A percentile compares a stretch with the other conserved stretches of the same genome.
Evolutionary conservation across 2,329 filamentous ascomycete species (phyloP).

Genomic region (Penicillium sp.): DNA sequence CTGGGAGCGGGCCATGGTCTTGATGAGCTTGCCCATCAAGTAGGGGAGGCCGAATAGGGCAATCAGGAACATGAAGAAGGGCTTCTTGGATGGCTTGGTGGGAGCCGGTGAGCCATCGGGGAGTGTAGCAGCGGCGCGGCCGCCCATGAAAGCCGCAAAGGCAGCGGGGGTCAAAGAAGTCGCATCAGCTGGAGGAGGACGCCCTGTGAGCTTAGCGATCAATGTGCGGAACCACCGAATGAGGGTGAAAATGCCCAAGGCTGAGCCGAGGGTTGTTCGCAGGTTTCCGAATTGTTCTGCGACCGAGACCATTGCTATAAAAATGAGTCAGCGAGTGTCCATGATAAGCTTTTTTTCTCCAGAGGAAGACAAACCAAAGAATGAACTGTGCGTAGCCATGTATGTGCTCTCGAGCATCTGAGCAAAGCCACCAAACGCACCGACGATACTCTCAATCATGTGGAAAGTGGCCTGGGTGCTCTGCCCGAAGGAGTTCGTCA

Average conservation of each 20-base stretch:
- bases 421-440: slow-evolving; percentile 93
- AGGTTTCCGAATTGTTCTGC: slow-evolving; percentile 96
- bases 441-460: slow-evolving; percentile 95
- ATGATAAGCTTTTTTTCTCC: slow-evolving; percentile 2
- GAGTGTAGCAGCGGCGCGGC: slow-evolving; percentile 51
- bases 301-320: slow-evolving; percentile 89
- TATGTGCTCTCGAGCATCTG: slow-evolving; percentile 99
- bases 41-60: slow-evolving; percentile 95
- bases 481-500: slow-evolving; percentile 93
- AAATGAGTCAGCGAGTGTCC: slow-evolving; percentile 16
- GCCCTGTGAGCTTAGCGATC: slow-evolving; percentile 88
- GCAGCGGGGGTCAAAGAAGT: slow-evolving; percentile 83
- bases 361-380: slow-evolving; percentile 71
- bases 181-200: slow-evolving; percentile 83
- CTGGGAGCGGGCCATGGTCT: slow-evolving; percentile 75
- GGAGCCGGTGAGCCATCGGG: slow-evolving; percentile 66
- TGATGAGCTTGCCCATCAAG: slow-evolving; percentile 94
- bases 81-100: slow-evolving; percentile 83
- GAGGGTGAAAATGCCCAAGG: slow-evolving; percentile 91
- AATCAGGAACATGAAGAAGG: slow-evolving; percentile 90
- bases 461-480: slow-evolving; percentile 97
- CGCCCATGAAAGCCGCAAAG: slow-evolving; percentile 85
- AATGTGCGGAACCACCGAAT: slow-evolving; percentile 93
- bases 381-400: slow-evolving; percentile 98
- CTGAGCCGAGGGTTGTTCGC: slow-evolving; percentile 86